Evolutionary conservation across 2,329 filamentous ascomycete genomes (phyloP).

Genomic region (Clarireedia paspali): DNA sequence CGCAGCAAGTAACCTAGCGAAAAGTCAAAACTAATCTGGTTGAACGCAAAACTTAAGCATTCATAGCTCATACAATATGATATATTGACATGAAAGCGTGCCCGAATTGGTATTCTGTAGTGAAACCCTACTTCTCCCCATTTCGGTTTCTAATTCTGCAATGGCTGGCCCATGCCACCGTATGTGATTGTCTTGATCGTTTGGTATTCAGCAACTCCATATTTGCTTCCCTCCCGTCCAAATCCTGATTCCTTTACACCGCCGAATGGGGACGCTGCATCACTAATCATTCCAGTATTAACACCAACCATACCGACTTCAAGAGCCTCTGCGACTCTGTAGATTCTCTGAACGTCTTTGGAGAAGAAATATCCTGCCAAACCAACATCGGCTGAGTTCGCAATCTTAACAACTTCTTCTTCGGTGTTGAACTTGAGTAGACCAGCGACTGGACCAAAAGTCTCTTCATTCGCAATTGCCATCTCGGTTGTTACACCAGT

Average conservation of each 20-base stretch:
- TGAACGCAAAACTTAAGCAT: too few species aligned
- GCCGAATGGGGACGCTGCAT: slow-evolving; percentile 47
- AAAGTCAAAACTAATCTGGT: too few species aligned
- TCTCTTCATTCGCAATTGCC: slow-evolving; percentile 81
- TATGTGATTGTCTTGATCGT: slow-evolving; percentile 42
- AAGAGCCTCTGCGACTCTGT: slow-evolving; percentile 58
- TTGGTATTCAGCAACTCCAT: slow-evolving; percentile 45
- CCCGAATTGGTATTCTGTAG: too few species aligned
- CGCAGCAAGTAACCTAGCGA: too few species aligned
- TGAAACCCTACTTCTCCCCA: not conserved
- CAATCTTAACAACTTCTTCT: slow-evolving; percentile 75
- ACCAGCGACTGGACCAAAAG: slow-evolving; percentile 88
- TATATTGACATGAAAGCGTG: too few species aligned
- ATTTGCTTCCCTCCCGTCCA: slow-evolving; percentile 46
- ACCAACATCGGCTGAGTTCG: slow-evolving; percentile 78
- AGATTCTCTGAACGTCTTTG: slow-evolving; percentile 49
- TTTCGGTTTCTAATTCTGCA: slow-evolving; percentile 34
- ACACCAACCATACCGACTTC: slow-evolving; percentile 86
- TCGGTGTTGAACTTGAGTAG: slow-evolving; percentile 85
- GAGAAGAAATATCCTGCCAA: slow-evolving; percentile 94
- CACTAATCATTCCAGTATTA: slow-evolving; percentile 61
- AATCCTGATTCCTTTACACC: slow-evolving; percentile 50
- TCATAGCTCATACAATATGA: too few species aligned
- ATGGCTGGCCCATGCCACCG: slow-evolving; percentile 52
- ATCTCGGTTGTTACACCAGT: slow-evolving; percentile 80